Conservation (phyloP, 2,329 filamentous ascomycete genomes). For the Colletotrichum eremochloae region DNA sequence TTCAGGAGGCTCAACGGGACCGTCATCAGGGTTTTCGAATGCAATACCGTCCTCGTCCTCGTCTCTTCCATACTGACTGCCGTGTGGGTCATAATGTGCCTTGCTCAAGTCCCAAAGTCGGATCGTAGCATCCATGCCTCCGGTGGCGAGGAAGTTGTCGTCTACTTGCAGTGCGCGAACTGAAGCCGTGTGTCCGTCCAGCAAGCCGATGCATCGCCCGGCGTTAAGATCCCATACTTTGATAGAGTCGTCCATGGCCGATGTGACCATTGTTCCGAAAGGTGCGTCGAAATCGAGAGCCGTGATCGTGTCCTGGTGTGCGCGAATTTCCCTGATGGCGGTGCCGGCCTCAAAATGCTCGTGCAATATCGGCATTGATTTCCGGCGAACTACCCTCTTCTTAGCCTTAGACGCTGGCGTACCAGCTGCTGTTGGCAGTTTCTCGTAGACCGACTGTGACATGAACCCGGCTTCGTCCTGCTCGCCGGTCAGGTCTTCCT, state of each 20-base stretch:
- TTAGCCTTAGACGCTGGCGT: conserved; percentile 65
- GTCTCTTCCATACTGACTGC: conserved; percentile 70
- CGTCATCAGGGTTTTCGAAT: conserved; percentile 78
- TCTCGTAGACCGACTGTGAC: conserved; percentile 98
- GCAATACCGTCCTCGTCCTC: conserved; percentile 75
- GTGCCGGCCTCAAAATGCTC: conserved; percentile 95
- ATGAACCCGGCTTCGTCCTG: conserved; percentile 78
- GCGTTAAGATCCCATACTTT: conserved; percentile 97
- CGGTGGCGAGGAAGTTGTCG: conserved; percentile 94
- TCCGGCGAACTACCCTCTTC: conserved; percentile 73
- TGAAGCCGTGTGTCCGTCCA: conserved; percentile 95
- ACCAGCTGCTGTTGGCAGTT: conserved; percentile 73
- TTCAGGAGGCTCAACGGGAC: conserved; percentile 76
- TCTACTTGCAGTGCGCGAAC: conserved; percentile 94
- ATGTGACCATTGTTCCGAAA: conserved; percentile 94
- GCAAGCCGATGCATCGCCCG: conserved; percentile 88
- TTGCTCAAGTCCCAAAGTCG: conserved; percentile 94
- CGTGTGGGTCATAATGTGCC: conserved; percentile 83
- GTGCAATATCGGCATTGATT: conserved; percentile 94
- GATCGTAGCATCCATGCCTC: conserved; percentile 94
- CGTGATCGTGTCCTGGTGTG: conserved; percentile 89
- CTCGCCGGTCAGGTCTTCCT: conserved; percentile 66
- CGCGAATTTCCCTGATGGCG: conserved; percentile 87
- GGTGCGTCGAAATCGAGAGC: conserved; percentile 97
- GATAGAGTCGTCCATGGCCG: conserved; percentile 92